phyloP scores from a whole-genome alignment of 116 monocot genomes.

The Iris pallida region DNA sequence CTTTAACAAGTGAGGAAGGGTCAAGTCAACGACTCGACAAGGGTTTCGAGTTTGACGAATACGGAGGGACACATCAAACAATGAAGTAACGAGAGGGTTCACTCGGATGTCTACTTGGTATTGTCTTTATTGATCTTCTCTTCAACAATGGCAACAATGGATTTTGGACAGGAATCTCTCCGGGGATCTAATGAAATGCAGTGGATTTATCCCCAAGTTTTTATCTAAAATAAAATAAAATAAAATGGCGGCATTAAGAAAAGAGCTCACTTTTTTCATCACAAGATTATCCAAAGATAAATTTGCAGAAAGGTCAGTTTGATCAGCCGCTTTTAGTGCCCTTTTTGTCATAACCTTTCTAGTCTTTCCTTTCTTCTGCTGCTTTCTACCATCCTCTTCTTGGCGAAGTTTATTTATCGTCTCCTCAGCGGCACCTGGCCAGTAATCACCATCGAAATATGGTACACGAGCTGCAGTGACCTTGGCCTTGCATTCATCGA shows the following conservation, averaged over 20 bases:
- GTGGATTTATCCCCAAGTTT: not conserved
- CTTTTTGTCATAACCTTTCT: not conserved
- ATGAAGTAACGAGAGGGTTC: too few species aligned
- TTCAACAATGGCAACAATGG: too few species aligned
- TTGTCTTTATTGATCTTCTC: too few species aligned
- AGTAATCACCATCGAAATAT: constrained; percentile 1
- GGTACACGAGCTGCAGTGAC: not conserved
- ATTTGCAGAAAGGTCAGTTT: not conserved
- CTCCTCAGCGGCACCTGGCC: not conserved
- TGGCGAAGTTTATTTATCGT: constrained; percentile 2
- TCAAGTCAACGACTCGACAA: too few species aligned
- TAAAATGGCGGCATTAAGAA: not conserved
- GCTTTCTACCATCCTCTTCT: constrained; percentile 7
- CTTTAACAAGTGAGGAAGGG: too few species aligned
- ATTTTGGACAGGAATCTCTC: too few species aligned
- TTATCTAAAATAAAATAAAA: constrained; percentile 8
- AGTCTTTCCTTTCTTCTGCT: constrained; percentile 4
- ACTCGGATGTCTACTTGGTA: too few species aligned
- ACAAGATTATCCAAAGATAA: not conserved
- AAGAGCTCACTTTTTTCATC: constrained; percentile 3
- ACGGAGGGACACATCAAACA: too few species aligned
- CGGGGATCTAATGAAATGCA: not conserved
- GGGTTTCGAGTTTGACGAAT: too few species aligned
- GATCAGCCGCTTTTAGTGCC: constrained; percentile 7
- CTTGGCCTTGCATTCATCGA: constrained; percentile 2